phyloP scores from a whole-genome alignment of 2,329 filamentous ascomycete species.

The Penicillium hordei region DNA sequence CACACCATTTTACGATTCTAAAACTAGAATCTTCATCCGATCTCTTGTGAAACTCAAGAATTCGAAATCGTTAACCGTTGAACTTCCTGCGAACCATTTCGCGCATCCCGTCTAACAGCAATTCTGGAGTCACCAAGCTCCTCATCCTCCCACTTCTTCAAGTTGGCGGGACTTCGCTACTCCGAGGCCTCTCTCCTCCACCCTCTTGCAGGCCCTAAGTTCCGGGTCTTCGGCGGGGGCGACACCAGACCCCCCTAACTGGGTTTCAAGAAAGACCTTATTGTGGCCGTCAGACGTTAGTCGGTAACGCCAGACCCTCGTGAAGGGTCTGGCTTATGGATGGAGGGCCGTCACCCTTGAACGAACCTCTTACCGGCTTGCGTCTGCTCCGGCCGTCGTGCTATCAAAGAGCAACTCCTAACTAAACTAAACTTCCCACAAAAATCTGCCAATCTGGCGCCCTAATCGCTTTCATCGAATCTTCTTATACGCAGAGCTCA shows the following conservation, averaged over 20 bases:
- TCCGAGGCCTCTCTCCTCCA: constrained; percentile 71
- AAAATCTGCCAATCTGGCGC: constrained; percentile 21
- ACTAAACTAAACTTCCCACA: constrained; percentile 1
- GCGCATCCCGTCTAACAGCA: constrained; percentile 21
- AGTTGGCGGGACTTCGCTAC: constrained; percentile 86
- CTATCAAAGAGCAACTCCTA: constrained; percentile 20
- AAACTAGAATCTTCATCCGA: background rate
- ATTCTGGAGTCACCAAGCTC: constrained; percentile 46
- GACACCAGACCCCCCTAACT: constrained; percentile 98
- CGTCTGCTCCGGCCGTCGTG: constrained; percentile 26
- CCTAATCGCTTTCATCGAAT: constrained; percentile 7
- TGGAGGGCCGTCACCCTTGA: constrained; percentile 35
- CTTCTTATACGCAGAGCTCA: constrained; percentile 11
- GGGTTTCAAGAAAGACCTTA: constrained; percentile 40
- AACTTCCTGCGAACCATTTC: constrained; percentile 21
- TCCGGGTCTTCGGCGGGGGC: constrained; percentile 94
- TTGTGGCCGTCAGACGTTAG: constrained; percentile 39
- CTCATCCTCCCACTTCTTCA: constrained; percentile 61
- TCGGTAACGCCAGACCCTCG: constrained; percentile 44
- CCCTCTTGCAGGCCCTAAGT: constrained; percentile 88
- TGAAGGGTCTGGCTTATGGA: constrained; percentile 46
- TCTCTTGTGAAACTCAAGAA: background rate
- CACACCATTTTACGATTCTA: background rate
- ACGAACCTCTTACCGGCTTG: constrained; percentile 29
- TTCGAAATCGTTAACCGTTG: constrained; percentile 2